These are phyloP conservation scores for Nemophila menziesii DNA, from an alignment of 257 asterid species.

Conservation along the genomic window DNA sequence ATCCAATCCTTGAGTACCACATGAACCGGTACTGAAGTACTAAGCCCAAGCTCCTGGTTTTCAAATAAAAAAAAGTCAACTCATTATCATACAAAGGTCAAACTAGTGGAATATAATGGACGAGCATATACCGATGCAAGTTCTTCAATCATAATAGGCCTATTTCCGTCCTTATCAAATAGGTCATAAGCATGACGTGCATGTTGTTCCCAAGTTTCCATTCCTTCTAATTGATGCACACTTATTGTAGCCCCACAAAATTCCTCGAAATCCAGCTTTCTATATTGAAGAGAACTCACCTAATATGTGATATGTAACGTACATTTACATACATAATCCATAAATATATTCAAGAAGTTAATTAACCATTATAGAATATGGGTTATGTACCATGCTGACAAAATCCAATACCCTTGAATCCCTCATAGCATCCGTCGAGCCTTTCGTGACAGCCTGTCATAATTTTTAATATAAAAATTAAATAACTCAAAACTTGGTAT, in stretches of 20 bases:
- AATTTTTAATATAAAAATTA: conserved; percentile 1
- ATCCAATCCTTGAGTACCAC: conserved; percentile 95
- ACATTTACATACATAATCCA: conserved; percentile 2
- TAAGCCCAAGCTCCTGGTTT: conserved; percentile 71
- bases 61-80: neutral
- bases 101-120: too few species aligned
- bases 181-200: conserved; percentile 85
- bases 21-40: conserved; percentile 83
- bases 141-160: conserved; percentile 90
- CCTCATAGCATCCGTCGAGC: conserved; percentile 79
- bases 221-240: conserved; percentile 83
- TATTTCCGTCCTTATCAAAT: conserved; percentile 83
- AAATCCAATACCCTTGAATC: conserved; percentile 86
- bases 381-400: conserved; percentile 67
- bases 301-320: too few species aligned
- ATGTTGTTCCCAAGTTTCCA: conserved; percentile 85
- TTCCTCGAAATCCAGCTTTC: conserved; percentile 82
- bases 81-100: too few species aligned
- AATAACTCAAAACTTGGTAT: neutral
- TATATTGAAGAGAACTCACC: conserved; percentile 83
- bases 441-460: conserved; percentile 53
- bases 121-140: conserved; percentile 77
- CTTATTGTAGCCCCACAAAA: conserved; percentile 83
- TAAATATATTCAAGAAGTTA: too few species aligned
- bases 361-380: too few species aligned